Conservation (phyloP, 2,329 filamentous ascomycete genomes). For the Chrysoporthe cubensis region DNA sequence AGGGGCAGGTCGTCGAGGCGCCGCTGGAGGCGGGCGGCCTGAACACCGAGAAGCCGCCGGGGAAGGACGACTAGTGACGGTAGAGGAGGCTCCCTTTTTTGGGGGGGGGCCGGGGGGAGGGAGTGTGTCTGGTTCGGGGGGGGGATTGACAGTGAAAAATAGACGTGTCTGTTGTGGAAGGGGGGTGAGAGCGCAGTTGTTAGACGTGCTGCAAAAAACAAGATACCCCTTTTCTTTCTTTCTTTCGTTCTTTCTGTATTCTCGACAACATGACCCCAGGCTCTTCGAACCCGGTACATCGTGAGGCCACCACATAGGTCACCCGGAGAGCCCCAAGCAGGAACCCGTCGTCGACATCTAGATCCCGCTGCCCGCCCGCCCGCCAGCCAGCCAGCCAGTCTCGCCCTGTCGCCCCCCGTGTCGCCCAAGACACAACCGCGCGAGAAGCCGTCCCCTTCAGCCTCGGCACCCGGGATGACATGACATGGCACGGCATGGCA, state of each 20-base stretch:
- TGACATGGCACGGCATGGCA: neutral
- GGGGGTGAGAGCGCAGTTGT: neutral
- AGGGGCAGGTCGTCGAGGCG: constrained; percentile 21
- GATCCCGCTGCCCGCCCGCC: no score
- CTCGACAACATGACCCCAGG: neutral
- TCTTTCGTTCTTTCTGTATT: neutral
- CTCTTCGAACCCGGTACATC: neutral
- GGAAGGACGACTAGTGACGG: neutral
- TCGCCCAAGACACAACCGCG: no score
- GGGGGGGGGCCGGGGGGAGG: no score
- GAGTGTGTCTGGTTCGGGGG: neutral
- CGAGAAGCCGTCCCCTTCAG: neutral
- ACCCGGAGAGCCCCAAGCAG: neutral
- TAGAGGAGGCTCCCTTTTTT: no score
- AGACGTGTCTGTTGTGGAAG: neutral
- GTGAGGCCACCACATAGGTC: neutral
- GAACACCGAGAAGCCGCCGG: constrained; percentile 13
- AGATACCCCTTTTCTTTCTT: neutral
- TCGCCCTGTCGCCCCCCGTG: no score
- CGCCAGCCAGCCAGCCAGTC: no score
- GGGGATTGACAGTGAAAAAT: neutral
- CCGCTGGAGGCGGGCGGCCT: constrained; percentile 26
- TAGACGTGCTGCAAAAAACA: neutral
- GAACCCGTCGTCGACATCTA: neutral
- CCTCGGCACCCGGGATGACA: neutral